Base-by-base conservation (phyloP, 257 asterid genomes). In the Lycium barbarum region DNA sequence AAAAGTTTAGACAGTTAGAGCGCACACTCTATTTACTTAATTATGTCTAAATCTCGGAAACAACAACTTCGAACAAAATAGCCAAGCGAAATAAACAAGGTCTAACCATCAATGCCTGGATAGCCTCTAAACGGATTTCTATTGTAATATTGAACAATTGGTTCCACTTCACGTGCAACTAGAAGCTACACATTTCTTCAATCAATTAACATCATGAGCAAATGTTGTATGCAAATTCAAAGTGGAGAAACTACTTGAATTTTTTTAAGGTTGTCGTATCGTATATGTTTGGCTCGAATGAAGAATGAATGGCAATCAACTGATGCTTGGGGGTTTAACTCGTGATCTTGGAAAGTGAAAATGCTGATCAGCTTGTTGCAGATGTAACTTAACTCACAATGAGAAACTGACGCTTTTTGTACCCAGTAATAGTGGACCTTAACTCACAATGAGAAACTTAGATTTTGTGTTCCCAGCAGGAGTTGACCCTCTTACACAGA, bases 171-270 rank as follows among this genome's bases (percentile, higher is more conserved):
- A 71, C 40, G 9, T 18, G 40, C 53, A 38, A 38, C 55, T 40
- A 14, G 33, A 71, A 71, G 79, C 55, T 71, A 71, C 55, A 43
- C 79, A 71, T 40, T 40, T 12, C 55, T 71, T 43, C 53, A 70
- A 38, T 43, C 18, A 71, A 17, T 43, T 40, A 43, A 71, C 79
- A 71, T 71, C 79, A 71, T 40, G 55, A 71, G 79, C 35, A 40
- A 71, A 9, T 6, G 15, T 18, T 71, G 18, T 43, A 40, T 71
- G 9, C 79, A 71, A 3, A 43, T 71, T 71, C 79, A 43, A 71
- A 71, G 36, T 71, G 79, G 79, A 71, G 79, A 71, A 43, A 40
- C 40, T 18, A 15, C 79, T 71, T 40, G 47, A 40, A 22, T 40
- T 71, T 33, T 40, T 33, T 40, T 51, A 71, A 71, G 79, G 79